Evolutionary conservation across 177 flowering plant species (phyloP), one percentile per base, ranked within the genome.

Genomic region (Vitis hybrid): DNA sequence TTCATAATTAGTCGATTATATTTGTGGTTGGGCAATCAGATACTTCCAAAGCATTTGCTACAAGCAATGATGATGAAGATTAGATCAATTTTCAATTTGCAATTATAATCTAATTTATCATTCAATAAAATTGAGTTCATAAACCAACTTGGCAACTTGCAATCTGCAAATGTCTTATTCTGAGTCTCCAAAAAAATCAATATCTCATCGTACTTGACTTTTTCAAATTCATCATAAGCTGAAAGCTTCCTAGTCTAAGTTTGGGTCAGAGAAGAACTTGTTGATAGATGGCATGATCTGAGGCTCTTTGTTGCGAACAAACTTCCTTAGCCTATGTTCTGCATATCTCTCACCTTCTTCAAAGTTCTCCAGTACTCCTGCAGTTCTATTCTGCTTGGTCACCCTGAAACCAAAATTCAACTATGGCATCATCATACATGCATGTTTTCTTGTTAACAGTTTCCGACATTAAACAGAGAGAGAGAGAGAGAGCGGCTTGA

Each of bases 231-330:
- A 13, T 11, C 13, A 13, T 6, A 51, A 2, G 19, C 7, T 5
- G 5, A 11, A 51, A 49, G 8, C 12, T 14, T 12, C 11, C 6
- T 9, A 4, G 22, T 19, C 22, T 26, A 39, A 75, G 13, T 79
- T 76, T 33, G 88, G 85, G 9, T 78, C 78, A 1, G 86, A 66
- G 76, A 83, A 82, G 74, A 66, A 73, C 31, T 57, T 60, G 80
- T 88, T 88, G 78, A 88, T 2, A 11, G 75, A 68, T 10, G 86
- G 88, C 91, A 88, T 84, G 74, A 88, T 74, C 79, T 86, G 74
- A 51, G 83, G 73, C 9, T 76, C 0, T 59, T 15, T 78, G 69
- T 56, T 68, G 22, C 87, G 81, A 7, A 84, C 74, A 39, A 39
- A 84, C 72, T 75, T 88, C 68, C 89, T 73, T 2, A 88, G 48